phyloP scores from a whole-genome alignment of 176 grass and related monocot species.

The Lolium perenne region DNA sequence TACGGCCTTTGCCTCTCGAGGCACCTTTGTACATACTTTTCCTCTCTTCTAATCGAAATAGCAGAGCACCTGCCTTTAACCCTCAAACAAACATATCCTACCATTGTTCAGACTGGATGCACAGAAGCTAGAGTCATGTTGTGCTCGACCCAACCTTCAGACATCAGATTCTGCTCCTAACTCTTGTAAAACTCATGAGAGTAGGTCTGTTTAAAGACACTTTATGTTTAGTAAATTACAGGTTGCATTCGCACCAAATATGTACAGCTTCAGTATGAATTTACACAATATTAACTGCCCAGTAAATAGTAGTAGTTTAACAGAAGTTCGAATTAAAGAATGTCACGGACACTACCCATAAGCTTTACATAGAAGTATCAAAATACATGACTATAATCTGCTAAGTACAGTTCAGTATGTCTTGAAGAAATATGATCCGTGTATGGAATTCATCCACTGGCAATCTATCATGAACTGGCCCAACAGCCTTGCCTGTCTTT shows the following conservation, averaged over 20 bases:
- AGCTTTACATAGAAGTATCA: not conserved
- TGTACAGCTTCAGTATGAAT: not conserved
- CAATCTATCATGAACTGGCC: not conserved
- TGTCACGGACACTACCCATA: not conserved
- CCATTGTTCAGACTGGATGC: not conserved
- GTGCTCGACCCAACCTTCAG: not conserved
- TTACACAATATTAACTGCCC: not conserved
- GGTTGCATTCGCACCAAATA: not conserved
- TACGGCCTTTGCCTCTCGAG: no score
- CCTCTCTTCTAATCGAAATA: no score
- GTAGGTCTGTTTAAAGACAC: not conserved
- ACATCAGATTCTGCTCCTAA: not conserved
- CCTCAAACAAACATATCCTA: no score
- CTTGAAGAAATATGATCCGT: not conserved
- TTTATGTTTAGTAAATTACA: not conserved
- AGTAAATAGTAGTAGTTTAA: not conserved
- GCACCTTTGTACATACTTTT: no score
- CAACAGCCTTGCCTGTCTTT: not conserved
- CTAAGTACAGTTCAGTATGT: not conserved
- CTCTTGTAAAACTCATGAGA: not conserved
- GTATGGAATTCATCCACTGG: not conserved
- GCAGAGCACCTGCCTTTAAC: no score
- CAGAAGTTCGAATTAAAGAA: not conserved
- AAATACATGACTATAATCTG: not conserved
- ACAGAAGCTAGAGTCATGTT: not conserved